These are phyloP conservation scores for Fusarium protoensiforme DNA, from an alignment of 2,329 filamentous ascomycete species.

Conservation along the genomic window DNA sequence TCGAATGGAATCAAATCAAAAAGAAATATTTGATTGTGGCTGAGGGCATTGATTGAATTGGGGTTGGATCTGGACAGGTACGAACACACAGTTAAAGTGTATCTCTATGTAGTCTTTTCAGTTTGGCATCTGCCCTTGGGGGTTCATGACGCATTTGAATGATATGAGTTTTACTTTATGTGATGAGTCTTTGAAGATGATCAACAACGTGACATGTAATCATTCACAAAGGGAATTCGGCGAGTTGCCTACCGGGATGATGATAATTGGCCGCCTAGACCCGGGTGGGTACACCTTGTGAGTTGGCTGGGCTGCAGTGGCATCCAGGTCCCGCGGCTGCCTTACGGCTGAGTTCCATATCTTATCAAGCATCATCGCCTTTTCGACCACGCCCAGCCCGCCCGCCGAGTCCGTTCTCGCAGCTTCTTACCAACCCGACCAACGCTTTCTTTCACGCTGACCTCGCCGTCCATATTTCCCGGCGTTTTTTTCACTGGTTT, in stretches of 20 bases:
- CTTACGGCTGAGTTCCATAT: slow-evolving; percentile 39
- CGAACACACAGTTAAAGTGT: slow-evolving; percentile 22
- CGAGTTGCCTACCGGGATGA: background rate
- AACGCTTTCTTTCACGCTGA: slow-evolving; percentile 10
- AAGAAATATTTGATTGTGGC: slow-evolving; percentile 32
- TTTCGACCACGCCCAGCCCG: slow-evolving; percentile 33
- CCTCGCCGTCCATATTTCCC: background rate
- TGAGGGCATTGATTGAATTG: slow-evolving; percentile 26
- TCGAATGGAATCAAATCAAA: slow-evolving; percentile 31
- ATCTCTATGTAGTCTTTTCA: slow-evolving; percentile 42
- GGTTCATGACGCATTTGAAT: slow-evolving; percentile 44
- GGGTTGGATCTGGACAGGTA: slow-evolving; percentile 42
- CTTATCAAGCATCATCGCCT: slow-evolving; percentile 46
- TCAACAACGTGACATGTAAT: background rate
- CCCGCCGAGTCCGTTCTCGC: slow-evolving; percentile 26
- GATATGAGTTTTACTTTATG: slow-evolving; percentile 32
- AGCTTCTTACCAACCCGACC: slow-evolving; percentile 3
- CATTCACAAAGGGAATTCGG: background rate
- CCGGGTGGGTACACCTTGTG: slow-evolving; percentile 27
- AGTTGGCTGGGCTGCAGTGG: slow-evolving; percentile 19
- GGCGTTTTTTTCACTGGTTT: background rate
- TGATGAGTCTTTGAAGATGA: background rate
- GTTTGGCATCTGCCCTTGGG: slow-evolving; percentile 42
- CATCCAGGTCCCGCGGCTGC: slow-evolving; percentile 23
- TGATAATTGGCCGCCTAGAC: slow-evolving; percentile 36